A percentile compares a stretch with the other conserved stretches of the same genome.
These are phyloP conservation scores for Solanum megistacrolobum DNA, from an alignment of 257 asterid species.

Conservation along the genomic window DNA sequence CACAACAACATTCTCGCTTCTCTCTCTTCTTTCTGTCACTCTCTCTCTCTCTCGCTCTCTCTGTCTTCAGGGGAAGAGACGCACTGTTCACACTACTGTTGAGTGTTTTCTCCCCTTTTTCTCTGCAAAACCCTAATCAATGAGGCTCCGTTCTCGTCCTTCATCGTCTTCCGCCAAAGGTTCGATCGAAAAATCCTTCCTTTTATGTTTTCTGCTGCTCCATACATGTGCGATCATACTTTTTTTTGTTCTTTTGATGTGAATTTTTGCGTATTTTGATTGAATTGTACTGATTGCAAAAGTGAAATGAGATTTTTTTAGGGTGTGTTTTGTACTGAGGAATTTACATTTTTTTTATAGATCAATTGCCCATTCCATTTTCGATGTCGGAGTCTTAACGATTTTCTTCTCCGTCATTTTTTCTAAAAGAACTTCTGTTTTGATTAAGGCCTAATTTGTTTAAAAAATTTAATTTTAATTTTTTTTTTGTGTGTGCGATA, in stretches of 20 bases:
- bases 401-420: not conserved
- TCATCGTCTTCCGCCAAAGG: conserved; percentile 8
- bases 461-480: not conserved
- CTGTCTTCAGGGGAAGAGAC: not conserved
- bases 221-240: not conserved
- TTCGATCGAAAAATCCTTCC: not conserved
- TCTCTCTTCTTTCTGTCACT: not conserved
- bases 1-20: not conserved
- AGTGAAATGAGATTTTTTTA: not conserved
- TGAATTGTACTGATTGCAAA: not conserved
- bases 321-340: not conserved
- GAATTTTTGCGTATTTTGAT: not conserved
- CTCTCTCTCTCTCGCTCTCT: not conserved
- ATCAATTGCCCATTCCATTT: not conserved
- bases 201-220: not conserved
- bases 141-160: conserved; percentile 9
- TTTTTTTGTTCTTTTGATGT: not conserved
- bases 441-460: not conserved
- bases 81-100: not conserved
- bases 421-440: not conserved
- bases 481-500: not conserved
- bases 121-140: not conserved
- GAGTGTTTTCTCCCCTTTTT: not conserved
- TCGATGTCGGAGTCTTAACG: not conserved
- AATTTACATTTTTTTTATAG: not conserved